Evolutionary conservation across 768 basidiomycete genomes (phyloP).

Genomic region (Amanita muscaria): DNA sequence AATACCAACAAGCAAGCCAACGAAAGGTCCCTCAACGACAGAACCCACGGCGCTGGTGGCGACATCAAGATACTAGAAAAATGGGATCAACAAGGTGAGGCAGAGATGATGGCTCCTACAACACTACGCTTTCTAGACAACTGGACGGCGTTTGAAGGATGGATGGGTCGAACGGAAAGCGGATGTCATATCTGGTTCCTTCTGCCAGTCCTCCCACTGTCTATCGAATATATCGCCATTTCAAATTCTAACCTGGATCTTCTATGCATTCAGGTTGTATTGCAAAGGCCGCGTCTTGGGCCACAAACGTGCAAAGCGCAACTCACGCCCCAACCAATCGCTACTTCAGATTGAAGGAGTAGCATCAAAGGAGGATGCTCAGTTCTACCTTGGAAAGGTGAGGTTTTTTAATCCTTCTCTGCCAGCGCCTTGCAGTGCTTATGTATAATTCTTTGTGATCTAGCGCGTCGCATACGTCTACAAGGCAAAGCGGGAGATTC

Average conservation of each 20-base stretch:
- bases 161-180: constrained; percentile 33
- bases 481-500: constrained; percentile 90
- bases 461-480: constrained; percentile 98
- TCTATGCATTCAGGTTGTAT: constrained; percentile 92
- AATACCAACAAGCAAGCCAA: constrained; percentile 15
- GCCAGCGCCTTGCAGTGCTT: background rate
- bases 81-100: constrained; percentile 81
- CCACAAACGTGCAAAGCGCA: constrained; percentile 98
- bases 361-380: constrained; percentile 84
- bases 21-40: constrained; percentile 25
- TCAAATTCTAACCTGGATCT: constrained; percentile 15
- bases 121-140: background rate
- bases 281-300: constrained; percentile 94
- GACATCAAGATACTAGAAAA: constrained; percentile 38
- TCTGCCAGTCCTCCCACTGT: background rate
- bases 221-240: constrained; percentile 8
- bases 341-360: constrained; percentile 98
- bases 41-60: constrained; percentile 36
- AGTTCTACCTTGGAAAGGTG: constrained; percentile 99
- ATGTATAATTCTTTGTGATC: constrained; percentile 2
- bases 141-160: constrained; percentile 14
- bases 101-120: constrained; percentile 10
- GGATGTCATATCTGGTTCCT: constrained; percentile 14
- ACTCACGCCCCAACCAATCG: constrained; percentile 91
- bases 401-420: constrained; percentile 15